phyloP scores from a whole-genome alignment of 352 stramenopile species.

The Phytophthora colocasiae region DNA sequence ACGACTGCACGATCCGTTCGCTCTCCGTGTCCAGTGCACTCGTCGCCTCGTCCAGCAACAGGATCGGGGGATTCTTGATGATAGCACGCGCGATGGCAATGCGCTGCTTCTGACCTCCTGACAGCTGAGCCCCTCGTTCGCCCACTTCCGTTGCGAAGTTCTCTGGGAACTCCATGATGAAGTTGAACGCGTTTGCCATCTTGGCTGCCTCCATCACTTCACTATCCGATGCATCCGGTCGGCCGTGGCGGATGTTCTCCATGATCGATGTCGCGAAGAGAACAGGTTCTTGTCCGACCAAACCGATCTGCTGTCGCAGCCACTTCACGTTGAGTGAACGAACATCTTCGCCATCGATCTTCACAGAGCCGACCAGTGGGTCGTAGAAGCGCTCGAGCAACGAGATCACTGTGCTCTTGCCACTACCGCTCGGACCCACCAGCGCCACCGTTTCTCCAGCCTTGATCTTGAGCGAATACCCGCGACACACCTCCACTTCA shows the following conservation, averaged over 20 bases:
- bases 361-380: slow-evolving; percentile 41
- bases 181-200: slow-evolving; percentile 91
- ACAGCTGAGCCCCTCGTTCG: slow-evolving; percentile 88
- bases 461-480: slow-evolving; percentile 51
- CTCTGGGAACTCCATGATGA: slow-evolving; percentile 92
- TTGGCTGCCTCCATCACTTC: slow-evolving; percentile 74
- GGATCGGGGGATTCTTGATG: slow-evolving; percentile 87
- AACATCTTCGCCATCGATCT: slow-evolving; percentile 65
- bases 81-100: slow-evolving; percentile 94
- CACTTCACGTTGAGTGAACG: slow-evolving; percentile 68
- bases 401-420: slow-evolving; percentile 69
- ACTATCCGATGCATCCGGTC: slow-evolving; percentile 35
- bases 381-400: slow-evolving; percentile 75
- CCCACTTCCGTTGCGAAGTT: slow-evolving; percentile 91
- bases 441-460: slow-evolving; percentile 63
- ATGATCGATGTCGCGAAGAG: slow-evolving; percentile 75
- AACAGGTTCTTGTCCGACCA: slow-evolving; percentile 89
- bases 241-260: slow-evolving; percentile 84
- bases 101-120: slow-evolving; percentile 94
- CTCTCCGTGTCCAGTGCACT: slow-evolving; percentile 84
- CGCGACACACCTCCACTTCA: slow-evolving; percentile 41
- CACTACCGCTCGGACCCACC: slow-evolving; percentile 60
- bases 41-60: slow-evolving; percentile 93
- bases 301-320: slow-evolving; percentile 77
- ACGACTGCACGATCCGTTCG: slow-evolving; percentile 85